Conservation (phyloP, 768 basidiomycete species). For the Serendipita vermifera region DNA sequence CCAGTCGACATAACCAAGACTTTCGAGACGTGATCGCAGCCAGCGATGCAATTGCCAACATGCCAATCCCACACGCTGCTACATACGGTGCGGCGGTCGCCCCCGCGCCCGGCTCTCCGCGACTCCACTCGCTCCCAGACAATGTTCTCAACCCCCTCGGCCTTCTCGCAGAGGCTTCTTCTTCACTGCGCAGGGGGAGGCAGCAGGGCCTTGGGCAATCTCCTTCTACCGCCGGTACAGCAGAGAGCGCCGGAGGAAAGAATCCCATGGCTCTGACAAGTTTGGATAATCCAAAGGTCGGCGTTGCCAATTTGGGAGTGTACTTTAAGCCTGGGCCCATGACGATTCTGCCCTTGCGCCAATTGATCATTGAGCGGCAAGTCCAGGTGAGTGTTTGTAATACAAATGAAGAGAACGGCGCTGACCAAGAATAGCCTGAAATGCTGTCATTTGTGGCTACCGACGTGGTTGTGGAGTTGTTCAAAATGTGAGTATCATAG, state of each 20-base stretch:
- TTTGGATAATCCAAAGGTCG: constrained; percentile 29
- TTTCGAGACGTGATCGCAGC: constrained; percentile 19
- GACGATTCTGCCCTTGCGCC: constrained; percentile 70
- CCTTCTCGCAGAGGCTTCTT: constrained; percentile 76
- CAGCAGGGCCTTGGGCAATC: neutral
- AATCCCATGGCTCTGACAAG: neutral
- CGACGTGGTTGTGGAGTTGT: constrained; percentile 83
- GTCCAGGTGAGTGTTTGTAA: constrained; percentile 42
- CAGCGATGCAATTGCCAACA: constrained; percentile 15
- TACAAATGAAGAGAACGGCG: too few relatives aligned
- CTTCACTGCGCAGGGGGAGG: constrained; percentile 13
- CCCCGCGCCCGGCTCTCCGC: constrained; percentile 47
- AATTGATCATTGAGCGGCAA: constrained; percentile 77
- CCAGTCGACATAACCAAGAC: constrained; percentile 14
- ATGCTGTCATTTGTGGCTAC: constrained; percentile 80
- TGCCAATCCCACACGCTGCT: constrained; percentile 22
- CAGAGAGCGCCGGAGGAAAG: constrained; percentile 9
- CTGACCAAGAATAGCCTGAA: constrained; percentile 58
- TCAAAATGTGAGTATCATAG: constrained; percentile 51
- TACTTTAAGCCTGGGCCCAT: constrained; percentile 94
- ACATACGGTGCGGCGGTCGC: constrained; percentile 19
- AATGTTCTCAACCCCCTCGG: constrained; percentile 88
- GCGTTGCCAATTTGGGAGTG: constrained; percentile 62
- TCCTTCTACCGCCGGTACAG: neutral
- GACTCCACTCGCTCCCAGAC: constrained; percentile 83